These are phyloP conservation scores for Auriscalpium vulgare DNA, from an alignment of 768 basidiomycete species.

Conservation along the genomic window DNA sequence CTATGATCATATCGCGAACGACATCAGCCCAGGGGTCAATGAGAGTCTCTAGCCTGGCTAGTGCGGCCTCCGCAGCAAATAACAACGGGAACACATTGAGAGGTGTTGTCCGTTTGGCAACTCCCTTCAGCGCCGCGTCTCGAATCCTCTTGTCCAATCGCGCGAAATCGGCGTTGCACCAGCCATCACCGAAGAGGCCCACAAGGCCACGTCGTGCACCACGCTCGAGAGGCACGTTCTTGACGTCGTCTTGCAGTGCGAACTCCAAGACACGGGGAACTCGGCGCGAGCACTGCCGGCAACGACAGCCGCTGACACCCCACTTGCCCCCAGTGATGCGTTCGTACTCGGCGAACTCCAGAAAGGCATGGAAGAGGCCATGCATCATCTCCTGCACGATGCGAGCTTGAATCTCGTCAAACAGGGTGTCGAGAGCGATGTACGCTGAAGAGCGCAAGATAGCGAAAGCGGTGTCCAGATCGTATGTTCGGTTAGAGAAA, in stretches of 20 bases:
- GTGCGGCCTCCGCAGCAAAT: conserved; percentile 55
- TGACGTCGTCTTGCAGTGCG: conserved; percentile 66
- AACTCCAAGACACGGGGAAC: conserved; percentile 83
- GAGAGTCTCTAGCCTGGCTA: conserved; percentile 42
- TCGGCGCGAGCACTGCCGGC: conserved; percentile 74
- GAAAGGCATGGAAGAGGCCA: conserved; percentile 79
- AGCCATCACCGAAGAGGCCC: conserved; percentile 80
- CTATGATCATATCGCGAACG: conserved; percentile 58
- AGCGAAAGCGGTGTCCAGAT: conserved; percentile 85
- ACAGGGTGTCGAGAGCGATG: conserved; percentile 64
- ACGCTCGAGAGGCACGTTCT: conserved; percentile 60
- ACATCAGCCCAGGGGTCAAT: conserved; percentile 70
- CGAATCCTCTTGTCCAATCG: conserved; percentile 55
- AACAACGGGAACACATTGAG: conserved; percentile 62
- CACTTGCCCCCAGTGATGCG: conserved; percentile 64
- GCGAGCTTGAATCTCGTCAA: conserved; percentile 73
- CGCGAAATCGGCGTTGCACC: conserved; percentile 81
- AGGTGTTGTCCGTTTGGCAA: conserved; percentile 61
- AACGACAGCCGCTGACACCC: conserved; percentile 80
- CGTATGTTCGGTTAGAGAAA: conserved; percentile 89
- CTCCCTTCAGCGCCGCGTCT: conserved; percentile 62
- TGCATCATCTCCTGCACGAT: conserved; percentile 87
- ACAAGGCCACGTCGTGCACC: conserved; percentile 72
- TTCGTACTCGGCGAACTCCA: conserved; percentile 76
- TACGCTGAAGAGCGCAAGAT: conserved; percentile 81